Evolutionary conservation across 2,329 filamentous ascomycete species (phyloP), one percentile per base, ranked within the genome.

Genomic region (Clonostachys solani): DNA sequence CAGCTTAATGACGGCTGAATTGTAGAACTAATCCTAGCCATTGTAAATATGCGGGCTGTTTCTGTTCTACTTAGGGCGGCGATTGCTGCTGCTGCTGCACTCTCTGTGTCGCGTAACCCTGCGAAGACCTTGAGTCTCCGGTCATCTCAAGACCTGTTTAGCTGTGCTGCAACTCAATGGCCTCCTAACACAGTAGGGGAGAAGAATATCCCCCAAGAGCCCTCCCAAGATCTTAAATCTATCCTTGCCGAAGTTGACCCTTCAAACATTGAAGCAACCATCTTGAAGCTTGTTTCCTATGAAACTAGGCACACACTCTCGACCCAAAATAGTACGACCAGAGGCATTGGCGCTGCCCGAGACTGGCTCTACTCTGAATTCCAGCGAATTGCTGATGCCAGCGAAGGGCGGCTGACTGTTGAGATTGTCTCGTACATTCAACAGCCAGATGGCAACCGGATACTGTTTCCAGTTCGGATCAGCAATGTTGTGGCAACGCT

Each of bases 301-400:
- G 78, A 75, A 29, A 82, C 78, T 6, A 68, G 78, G 8, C 77
- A 81, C 55, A 81, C 78, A 1, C 62, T 81, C 1, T 79, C 75
- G 6, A 67, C 62, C 2, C 75, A 80, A 52, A 79, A 73, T 49
- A 71, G 69, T 34, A 67, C 68, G 5, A 72, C 66, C 3, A 65
- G 72, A 6, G 78, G 78, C 2, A 80, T 82, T 45, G 76, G 77
- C 2, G 78, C 78, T 6, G 77, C 79, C 12, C 60, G 78, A 49
- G 75, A 81, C 54, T 81, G 78, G 77, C 74, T 82, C 43, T 67
- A 68, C 33, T 60, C 62, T 19, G 71, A 81, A 56, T 77, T 79
- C 65, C 60, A 63, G 40, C 61, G 60, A 36, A 73, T 74, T 50
- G 77, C 78, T 4, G 61, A 66, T 16, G 61, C 65, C 5, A 73